Base-by-base conservation (phyloP, 2,329 filamentous ascomycete species). In the Penicillium sp. region DNA sequence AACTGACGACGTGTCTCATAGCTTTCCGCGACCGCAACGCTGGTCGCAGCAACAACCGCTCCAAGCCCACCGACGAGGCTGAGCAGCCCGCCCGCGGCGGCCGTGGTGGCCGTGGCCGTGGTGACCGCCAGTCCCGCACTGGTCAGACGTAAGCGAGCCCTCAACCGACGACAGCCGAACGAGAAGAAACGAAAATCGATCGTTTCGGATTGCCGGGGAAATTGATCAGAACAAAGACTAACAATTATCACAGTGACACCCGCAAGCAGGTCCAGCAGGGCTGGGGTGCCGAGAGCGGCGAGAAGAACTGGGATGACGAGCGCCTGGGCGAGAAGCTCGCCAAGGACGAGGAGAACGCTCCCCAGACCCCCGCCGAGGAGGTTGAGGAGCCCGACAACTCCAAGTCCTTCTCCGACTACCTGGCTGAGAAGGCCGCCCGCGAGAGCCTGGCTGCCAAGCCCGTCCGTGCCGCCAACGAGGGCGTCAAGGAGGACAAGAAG, bases 381-480 rank as follows among this genome's bases (percentile, higher is more conserved):
- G 60, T 62, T 47, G 67, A 74, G 54, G 85, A 90, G 77, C 80
- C 91, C 77, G 89, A 95, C 75, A 95, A 94, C 84, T 84, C 82
- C 79, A 87, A 95, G 79, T 94, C 91, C 49, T 96, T 92, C 78
- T 79, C 83, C 69, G 89, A 94, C 63, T 99, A 96, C 81, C 84
- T 95, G 48, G 89, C 86, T 70, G 84, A 89, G 73, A 81, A 80
- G 70, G 83, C 83, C 53, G 82, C 85, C 74, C 92, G 90, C 79
- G 82, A 83, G 61, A 81, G 79, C 64, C 75, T 80, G 60, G 83
- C 82, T 64, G 75, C 78, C 64, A 81, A 86, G 67, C 83, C 89
- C 68, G 81, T 90, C 70, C 92, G 94, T 79, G 86, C 91, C 80
- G 79, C 92, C 75, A 96, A 97, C 81, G 92, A 96, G 81, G 92